Conservation (phyloP, 140 eudicot species). For the Artemisia princeps region DNA sequence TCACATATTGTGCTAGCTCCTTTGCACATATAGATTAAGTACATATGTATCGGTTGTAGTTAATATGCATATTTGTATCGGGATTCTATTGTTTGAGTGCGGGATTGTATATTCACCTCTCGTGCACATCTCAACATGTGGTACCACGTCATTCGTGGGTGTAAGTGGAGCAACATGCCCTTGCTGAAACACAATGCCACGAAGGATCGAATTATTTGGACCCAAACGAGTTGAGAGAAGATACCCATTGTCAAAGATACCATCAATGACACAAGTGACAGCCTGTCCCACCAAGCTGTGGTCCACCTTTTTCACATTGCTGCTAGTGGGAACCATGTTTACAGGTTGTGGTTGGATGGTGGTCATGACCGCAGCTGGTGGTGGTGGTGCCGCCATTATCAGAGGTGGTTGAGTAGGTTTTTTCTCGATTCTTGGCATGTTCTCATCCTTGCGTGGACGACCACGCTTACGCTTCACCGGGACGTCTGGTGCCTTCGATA, state of each 20-base stretch:
- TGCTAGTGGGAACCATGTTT: conserved; percentile 14
- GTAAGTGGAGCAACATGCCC: conserved; percentile 48
- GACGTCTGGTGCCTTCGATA: conserved; percentile 31
- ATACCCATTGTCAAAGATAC: conserved; percentile 70
- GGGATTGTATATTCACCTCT: conserved; percentile 51
- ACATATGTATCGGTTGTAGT: no score
- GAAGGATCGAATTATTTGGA: conserved; percentile 36
- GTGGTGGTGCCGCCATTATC: conserved; percentile 30
- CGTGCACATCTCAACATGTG: conserved; percentile 47
- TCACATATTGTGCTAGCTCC: no score
- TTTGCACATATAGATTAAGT: no score
- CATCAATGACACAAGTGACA: conserved; percentile 71
- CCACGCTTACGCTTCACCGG: conserved; percentile 84
- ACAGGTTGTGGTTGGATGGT: conserved; percentile 24
- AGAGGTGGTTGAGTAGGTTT: conserved; percentile 29
- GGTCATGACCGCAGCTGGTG: conserved; percentile 17
- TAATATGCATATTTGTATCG: conserved; percentile 22
- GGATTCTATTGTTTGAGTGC: conserved; percentile 28
- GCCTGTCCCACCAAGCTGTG: conserved; percentile 46
- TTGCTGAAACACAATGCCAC: conserved; percentile 67
- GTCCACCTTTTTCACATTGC: conserved; percentile 22
- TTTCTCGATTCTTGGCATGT: conserved; percentile 28
- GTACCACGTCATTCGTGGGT: conserved; percentile 67
- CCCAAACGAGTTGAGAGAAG: conserved; percentile 54
- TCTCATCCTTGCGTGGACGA: conserved; percentile 78